Evolutionary conservation across 306 rosid species (phyloP).

Genomic region (Nissolia schottii): DNA sequence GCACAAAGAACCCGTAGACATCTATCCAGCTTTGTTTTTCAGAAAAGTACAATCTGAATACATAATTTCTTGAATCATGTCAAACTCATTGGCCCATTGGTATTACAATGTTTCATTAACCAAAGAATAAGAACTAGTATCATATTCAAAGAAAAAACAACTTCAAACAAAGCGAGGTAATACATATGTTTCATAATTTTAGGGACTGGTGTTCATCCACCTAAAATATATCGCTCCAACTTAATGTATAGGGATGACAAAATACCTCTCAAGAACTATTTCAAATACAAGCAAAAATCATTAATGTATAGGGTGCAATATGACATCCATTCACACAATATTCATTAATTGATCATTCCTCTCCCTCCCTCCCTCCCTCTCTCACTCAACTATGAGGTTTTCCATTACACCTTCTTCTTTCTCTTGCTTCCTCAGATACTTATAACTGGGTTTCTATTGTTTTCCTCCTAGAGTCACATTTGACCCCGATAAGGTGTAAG

Average conservation of each 20-base stretch:
- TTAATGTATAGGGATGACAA: background rate
- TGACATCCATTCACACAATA: background rate
- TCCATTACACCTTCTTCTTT: too few relatives aligned
- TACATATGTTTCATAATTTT: background rate
- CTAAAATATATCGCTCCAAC: background rate
- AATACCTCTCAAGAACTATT: background rate
- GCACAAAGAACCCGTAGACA: background rate
- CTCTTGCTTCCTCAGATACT: too few relatives aligned
- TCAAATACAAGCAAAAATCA: background rate
- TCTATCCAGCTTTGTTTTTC: background rate
- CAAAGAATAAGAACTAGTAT: background rate
- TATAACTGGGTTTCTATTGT: background rate
- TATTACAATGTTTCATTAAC: constrained; percentile 5
- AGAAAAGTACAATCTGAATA: constrained; percentile 9
- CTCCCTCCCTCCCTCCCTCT: too few relatives aligned
- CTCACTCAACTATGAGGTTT: too few relatives aligned
- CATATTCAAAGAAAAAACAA: constrained; percentile 5
- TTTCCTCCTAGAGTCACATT: background rate
- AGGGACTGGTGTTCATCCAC: background rate
- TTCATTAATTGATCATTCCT: background rate
- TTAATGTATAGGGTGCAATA: too few relatives aligned
- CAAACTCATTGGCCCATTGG: background rate
- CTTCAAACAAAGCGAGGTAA: background rate
- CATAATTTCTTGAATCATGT: background rate
- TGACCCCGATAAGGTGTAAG: background rate